phyloP scores from a whole-genome alignment of 352 stramenopile species.

The Phytophthora megakarya region DNA sequence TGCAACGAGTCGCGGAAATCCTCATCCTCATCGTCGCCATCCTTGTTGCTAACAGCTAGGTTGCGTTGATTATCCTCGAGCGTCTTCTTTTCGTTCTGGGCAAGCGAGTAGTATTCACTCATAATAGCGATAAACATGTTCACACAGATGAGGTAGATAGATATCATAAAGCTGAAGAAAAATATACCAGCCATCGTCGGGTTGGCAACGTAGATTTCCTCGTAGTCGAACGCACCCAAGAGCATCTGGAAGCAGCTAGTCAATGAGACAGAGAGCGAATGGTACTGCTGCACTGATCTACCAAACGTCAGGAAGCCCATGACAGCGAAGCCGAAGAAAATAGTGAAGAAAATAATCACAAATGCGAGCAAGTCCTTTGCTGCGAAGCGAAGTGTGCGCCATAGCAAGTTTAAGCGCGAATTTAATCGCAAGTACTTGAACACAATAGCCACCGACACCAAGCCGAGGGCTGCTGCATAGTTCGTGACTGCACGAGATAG shows the following conservation, averaged over 20 bases:
- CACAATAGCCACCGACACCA: slow-evolving; percentile 78
- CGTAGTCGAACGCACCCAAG: slow-evolving; percentile 79
- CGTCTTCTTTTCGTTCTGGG: slow-evolving; percentile 68
- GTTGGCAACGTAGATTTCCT: slow-evolving; percentile 67
- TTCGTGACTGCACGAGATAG: slow-evolving; percentile 60
- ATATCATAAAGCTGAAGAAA: slow-evolving; percentile 86
- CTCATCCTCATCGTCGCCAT: slow-evolving; percentile 29
- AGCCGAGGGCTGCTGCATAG: slow-evolving; percentile 55
- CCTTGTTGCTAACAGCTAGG: slow-evolving; percentile 31
- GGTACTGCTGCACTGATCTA: slow-evolving; percentile 65
- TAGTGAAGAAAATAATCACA: slow-evolving; percentile 81
- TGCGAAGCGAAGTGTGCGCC: slow-evolving; percentile 76
- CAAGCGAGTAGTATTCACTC: slow-evolving; percentile 82
- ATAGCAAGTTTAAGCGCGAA: slow-evolving; percentile 78
- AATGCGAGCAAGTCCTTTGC: slow-evolving; percentile 78
- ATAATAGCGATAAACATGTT: slow-evolving; percentile 90
- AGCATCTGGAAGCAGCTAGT: slow-evolving; percentile 87
- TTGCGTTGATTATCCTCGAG: slow-evolving; percentile 59
- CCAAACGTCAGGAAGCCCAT: slow-evolving; percentile 84
- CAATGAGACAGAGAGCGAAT: slow-evolving; percentile 70
- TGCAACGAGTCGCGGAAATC: slow-evolving; percentile 63
- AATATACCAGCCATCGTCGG: slow-evolving; percentile 79
- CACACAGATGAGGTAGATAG: slow-evolving; percentile 79
- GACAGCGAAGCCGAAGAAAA: slow-evolving; percentile 78
- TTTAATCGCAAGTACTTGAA: slow-evolving; percentile 86